Percentiles rank a stretch among this genome's conserved stretches.
phyloP scores from a whole-genome alignment of 805 yeast genomes.

The Yamadazyma olivae region DNA sequence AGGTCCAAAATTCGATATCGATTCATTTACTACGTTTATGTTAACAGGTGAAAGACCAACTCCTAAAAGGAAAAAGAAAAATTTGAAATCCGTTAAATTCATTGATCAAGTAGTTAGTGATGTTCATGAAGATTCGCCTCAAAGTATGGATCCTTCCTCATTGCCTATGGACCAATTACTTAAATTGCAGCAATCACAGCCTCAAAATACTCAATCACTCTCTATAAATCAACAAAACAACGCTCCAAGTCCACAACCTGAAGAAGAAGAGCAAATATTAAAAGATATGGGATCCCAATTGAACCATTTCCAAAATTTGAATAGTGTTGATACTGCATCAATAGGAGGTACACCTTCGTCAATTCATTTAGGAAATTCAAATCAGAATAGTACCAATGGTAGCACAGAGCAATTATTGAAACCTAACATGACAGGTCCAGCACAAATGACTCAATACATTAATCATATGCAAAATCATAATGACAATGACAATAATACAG shows the following conservation, averaged over 20 bases:
- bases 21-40: conserved; percentile 79
- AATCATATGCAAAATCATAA: not conserved
- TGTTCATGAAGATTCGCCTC: conserved; percentile 30
- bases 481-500: not conserved
- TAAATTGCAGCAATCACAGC: conserved; percentile 32
- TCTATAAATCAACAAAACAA: conserved; percentile 1
- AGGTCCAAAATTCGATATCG: conserved; percentile 62
- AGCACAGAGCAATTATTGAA: conserved; percentile 19
- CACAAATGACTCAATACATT: conserved; percentile 34
- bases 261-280: conserved; percentile 68
- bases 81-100: conserved; percentile 64
- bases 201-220: conserved; percentile 8
- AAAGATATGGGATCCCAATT: conserved; percentile 74
- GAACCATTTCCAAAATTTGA: conserved; percentile 71
- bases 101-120: conserved; percentile 61
- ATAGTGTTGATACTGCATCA: conserved; percentile 70
- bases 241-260: conserved; percentile 16
- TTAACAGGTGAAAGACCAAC: conserved; percentile 75
- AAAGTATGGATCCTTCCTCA: conserved; percentile 52
- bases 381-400: conserved; percentile 9
- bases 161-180: conserved; percentile 78
- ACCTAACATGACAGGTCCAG: conserved; percentile 49
- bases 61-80: conserved; percentile 36
- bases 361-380: conserved; percentile 31
- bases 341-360: conserved; percentile 66